A percentile compares a stretch with the other conserved stretches of the same genome.
These are phyloP conservation scores for Fusarium sulawesiense DNA, from an alignment of 2,329 filamentous ascomycete species.

Conservation along the genomic window DNA sequence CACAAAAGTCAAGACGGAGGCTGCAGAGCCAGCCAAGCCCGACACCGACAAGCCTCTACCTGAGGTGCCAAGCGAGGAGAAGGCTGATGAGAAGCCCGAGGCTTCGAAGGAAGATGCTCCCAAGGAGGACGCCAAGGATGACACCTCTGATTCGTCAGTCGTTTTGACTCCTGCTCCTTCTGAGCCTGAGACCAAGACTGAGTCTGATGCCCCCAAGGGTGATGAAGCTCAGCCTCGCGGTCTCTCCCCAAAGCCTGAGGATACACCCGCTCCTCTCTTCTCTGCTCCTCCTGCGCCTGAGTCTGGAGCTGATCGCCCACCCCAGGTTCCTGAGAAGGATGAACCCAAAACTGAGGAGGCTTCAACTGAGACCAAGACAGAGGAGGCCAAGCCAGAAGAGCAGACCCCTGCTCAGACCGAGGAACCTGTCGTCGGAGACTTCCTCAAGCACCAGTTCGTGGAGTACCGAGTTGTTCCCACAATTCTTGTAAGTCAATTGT, in stretches of 20 bases:
- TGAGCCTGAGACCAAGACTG: slow-evolving; percentile 38
- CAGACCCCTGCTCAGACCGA: slow-evolving; percentile 24
- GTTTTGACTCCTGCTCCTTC: slow-evolving; percentile 40
- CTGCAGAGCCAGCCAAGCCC: slow-evolving; percentile 36
- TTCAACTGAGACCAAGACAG: slow-evolving; percentile 13
- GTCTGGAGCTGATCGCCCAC: slow-evolving; percentile 43
- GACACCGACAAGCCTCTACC: slow-evolving; percentile 11
- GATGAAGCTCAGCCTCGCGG: slow-evolving; percentile 37
- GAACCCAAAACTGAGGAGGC: slow-evolving; percentile 4
- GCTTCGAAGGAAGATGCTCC: not conserved
- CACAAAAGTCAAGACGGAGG: slow-evolving; percentile 51
- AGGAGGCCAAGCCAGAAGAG: slow-evolving; percentile 19
- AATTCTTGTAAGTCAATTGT: slow-evolving; percentile 76
- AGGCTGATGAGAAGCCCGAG: slow-evolving; percentile 8
- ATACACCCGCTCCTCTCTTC: slow-evolving; percentile 73
- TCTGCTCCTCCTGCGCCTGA: slow-evolving; percentile 49
- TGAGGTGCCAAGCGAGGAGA: slow-evolving; percentile 14
- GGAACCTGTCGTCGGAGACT: slow-evolving; percentile 89
- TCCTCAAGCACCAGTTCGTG: slow-evolving; percentile 95
- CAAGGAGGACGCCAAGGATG: slow-evolving; percentile 18
- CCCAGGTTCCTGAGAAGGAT: slow-evolving; percentile 37
- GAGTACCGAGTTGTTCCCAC: slow-evolving; percentile 94
- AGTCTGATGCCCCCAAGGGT: slow-evolving; percentile 24
- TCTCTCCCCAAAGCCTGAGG: slow-evolving; percentile 70
- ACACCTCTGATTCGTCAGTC: slow-evolving; percentile 35